Evolutionary conservation across 2,329 filamentous ascomycete species (phyloP), one percentile per base, ranked within the genome.

Genomic region (Epichloe sp.): DNA sequence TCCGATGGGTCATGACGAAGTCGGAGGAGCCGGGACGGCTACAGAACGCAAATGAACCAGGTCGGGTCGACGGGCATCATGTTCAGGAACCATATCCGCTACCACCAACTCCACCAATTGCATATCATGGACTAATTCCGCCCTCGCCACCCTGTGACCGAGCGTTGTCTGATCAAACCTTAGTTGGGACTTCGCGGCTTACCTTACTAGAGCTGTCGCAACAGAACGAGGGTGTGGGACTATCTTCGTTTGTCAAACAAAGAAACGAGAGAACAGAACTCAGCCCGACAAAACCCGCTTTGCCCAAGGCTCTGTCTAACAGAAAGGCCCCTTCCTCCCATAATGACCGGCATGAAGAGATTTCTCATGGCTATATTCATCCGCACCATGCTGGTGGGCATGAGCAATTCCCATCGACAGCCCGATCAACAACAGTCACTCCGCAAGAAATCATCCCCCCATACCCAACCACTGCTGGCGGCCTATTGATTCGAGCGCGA

Each of bases 1-100:
- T 89, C 7, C 66, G 70, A 19, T 64, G 68, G 11, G 62, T 69
- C 36, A 70, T 75, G 60, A 63, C 62, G 3, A 63, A 68, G 3
- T 73, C 73, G 50, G 65, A 63, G 21, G 55, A 55, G n/a, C 54
- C 48, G 8, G 51, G 51, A 15, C 52, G 47, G 8, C 53, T 48
- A 21, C 41, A 34, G 38, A 40, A 17, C 37, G 11, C 23, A 38
- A 14, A 36, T 40, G 17, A 42, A 37, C n/a, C 49, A 8, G 12
- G 47, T 35, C 52, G 44, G n/a, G 57, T 54, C 47, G 19, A 48
- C 52, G 7, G 50, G 44, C 5, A 55, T 48, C 17, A 41, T 14
- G n/a, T 40, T 11, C 40, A 34, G 41, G 7, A 51, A 37, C 7
- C 42, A 40, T 3, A n/a, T 15, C 55, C 57, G 19, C 52, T 61